A percentile compares a stretch with the other conserved stretches of the same genome.
Evolutionary conservation across 2,329 filamentous ascomycete genomes (phyloP).

Genomic region (Talaromyces marneffei): DNA sequence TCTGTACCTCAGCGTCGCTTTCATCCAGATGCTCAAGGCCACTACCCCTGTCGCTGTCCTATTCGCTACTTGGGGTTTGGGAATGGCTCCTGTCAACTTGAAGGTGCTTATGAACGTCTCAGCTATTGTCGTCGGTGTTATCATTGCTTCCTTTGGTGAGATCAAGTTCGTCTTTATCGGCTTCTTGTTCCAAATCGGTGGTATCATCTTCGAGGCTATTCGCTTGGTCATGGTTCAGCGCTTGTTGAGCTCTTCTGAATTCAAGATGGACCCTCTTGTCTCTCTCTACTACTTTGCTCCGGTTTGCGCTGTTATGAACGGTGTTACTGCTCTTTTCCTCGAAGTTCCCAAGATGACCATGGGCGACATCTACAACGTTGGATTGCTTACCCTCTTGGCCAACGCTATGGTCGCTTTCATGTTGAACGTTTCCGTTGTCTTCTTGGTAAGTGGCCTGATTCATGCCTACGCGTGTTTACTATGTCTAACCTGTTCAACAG

Average conservation of each 20-base stretch:
- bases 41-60: conserved; percentile 93
- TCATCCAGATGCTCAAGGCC: conserved; percentile 99
- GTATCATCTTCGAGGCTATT: conserved; percentile 73
- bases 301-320: conserved; percentile 75
- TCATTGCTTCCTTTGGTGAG: conserved; percentile 92
- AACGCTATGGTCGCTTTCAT: conserved; percentile 77
- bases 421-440: conserved; percentile 79
- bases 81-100: conserved; percentile 74
- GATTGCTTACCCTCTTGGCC: conserved; percentile 58
- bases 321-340: conserved; percentile 61
- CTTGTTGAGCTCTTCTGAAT: conserved; percentile 68
- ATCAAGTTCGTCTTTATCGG: conserved; percentile 72
- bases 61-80: conserved; percentile 79
- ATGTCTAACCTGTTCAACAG: conserved; percentile 38
- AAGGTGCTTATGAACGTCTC: conserved; percentile 89
- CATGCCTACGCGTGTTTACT: too few species aligned
- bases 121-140: conserved; percentile 87
- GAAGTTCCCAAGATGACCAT: conserved; percentile 63
- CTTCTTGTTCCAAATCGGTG: conserved; percentile 65
- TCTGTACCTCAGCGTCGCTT: conserved; percentile 88
- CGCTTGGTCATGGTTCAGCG: conserved; percentile 81
- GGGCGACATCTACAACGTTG: conserved; percentile 61
- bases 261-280: conserved; percentile 84
- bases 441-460: conserved; percentile 58
- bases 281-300: conserved; percentile 87